phyloP scores from a whole-genome alignment of 805 yeast genomes.

The Millerozyma acaciae region DNA sequence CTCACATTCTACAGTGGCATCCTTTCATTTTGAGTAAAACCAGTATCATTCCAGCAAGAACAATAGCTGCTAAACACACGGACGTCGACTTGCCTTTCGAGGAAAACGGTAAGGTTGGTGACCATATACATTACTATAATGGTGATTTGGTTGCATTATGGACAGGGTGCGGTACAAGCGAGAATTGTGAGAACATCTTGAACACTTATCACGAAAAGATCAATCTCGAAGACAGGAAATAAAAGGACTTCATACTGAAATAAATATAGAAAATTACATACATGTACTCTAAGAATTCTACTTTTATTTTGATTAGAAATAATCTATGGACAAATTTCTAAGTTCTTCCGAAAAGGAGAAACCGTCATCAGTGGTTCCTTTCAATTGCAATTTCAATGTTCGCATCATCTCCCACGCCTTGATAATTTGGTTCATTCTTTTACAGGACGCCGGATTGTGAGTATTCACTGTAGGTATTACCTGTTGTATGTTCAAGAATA shows the following conservation, averaged over 20 bases:
- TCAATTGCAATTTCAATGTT: conserved; percentile 9
- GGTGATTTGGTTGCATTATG: conserved; percentile 71
- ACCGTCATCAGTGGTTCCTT: not conserved
- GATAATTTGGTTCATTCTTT: conserved; percentile 31
- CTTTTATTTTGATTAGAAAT: conserved; percentile 13
- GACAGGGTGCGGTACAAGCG: conserved; percentile 49
- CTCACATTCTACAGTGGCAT: conserved; percentile 95
- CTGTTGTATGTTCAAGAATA: conserved; percentile 43
- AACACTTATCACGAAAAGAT: conserved; percentile 11
- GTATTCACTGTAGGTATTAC: conserved; percentile 79
- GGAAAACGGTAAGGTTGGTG: conserved; percentile 32
- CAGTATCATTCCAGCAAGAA: conserved; percentile 58
- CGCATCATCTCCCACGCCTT: conserved; percentile 25
- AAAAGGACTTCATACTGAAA: no score
- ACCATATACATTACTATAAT: conserved; percentile 46
- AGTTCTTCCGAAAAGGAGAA: conserved; percentile 3
- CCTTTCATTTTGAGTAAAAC: conserved; percentile 72
- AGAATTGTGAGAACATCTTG: conserved; percentile 51
- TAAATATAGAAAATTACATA: no score
- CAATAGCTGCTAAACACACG: conserved; percentile 29
- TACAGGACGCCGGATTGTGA: conserved; percentile 19
- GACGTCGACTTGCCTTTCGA: conserved; percentile 7
- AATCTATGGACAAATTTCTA: conserved; percentile 12
- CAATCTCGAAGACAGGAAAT: not conserved
- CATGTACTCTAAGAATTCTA: not conserved